These are phyloP conservation scores for Phytophthora fragariae DNA, from an alignment of 352 stramenopile species.

Conservation along the genomic window DNA sequence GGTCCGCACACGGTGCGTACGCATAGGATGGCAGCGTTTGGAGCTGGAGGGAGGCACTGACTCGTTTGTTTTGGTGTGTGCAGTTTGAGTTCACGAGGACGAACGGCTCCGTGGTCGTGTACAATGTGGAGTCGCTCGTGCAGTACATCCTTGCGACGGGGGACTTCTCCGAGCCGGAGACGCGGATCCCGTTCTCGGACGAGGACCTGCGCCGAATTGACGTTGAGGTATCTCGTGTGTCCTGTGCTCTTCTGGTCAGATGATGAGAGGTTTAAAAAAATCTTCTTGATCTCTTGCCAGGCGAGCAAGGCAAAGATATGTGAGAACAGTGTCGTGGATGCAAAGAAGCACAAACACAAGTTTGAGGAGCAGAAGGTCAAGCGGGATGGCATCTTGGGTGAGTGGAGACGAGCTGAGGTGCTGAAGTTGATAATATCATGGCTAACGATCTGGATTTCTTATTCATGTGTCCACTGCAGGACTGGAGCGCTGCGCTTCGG, in stretches of 20 bases:
- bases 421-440: background rate
- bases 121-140: slow-evolving; percentile 89
- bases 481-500: slow-evolving; percentile 85
- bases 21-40: background rate
- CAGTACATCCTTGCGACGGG: slow-evolving; percentile 91
- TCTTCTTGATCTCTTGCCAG: slow-evolving; percentile 51
- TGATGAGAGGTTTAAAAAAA: slow-evolving; percentile 40
- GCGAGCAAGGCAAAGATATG: slow-evolving; percentile 68
- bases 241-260: slow-evolving; percentile 39
- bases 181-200: slow-evolving; percentile 87
- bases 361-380: slow-evolving; percentile 88
- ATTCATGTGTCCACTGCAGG: slow-evolving; percentile 35
- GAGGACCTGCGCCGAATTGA: slow-evolving; percentile 83
- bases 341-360: slow-evolving; percentile 78
- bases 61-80: slow-evolving; percentile 11
- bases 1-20: slow-evolving; percentile 72
- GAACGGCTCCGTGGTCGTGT: slow-evolving; percentile 86
- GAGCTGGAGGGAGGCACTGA: slow-evolving; percentile 24
- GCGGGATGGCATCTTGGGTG: slow-evolving; percentile 82
- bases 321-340: slow-evolving; percentile 73
- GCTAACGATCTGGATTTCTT: slow-evolving; percentile 8
- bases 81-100: slow-evolving; percentile 87
- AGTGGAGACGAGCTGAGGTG: slow-evolving; percentile 4
- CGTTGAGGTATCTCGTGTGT: slow-evolving; percentile 51
- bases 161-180: slow-evolving; percentile 90